Conservation (phyloP, 768 basidiomycete species). For the Chalciporus pseudorubinellus region DNA sequence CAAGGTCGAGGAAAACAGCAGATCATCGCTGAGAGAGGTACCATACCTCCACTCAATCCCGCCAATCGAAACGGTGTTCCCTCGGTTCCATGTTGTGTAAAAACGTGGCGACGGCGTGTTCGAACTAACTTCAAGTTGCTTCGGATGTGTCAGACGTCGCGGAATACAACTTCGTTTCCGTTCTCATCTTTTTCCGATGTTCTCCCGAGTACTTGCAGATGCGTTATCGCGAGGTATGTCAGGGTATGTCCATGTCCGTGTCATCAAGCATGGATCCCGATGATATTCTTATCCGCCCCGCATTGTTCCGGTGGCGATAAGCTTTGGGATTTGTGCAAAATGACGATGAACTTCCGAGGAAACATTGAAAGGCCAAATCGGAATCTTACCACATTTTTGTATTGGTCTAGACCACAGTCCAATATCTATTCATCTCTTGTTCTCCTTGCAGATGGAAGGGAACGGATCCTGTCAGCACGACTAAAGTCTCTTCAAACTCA, state of each 20-base stretch:
- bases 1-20: too few species aligned
- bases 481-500: neutral
- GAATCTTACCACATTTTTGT: neutral
- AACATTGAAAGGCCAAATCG: neutral
- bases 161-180: conserved; percentile 1
- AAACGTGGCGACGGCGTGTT: conserved; percentile 25
- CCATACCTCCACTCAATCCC: neutral
- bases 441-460: neutral
- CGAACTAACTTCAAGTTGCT: conserved; percentile 23
- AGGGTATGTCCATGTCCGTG: neutral
- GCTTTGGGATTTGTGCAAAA: conserved; percentile 8
- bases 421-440: neutral
- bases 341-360: neutral
- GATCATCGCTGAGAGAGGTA: neutral
- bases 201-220: neutral
- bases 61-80: neutral
- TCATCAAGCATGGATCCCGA: neutral
- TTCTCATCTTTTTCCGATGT: neutral
- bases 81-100: conserved; percentile 14
- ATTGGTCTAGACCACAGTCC: neutral
- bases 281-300: neutral
- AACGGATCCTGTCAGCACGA: neutral
- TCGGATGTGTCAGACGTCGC: neutral
- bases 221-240: neutral
- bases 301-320: conserved; percentile 20